These are phyloP conservation scores for Pachyrhizus erosus DNA, from an alignment of 306 rosid genomes.

Conservation along the genomic window DNA sequence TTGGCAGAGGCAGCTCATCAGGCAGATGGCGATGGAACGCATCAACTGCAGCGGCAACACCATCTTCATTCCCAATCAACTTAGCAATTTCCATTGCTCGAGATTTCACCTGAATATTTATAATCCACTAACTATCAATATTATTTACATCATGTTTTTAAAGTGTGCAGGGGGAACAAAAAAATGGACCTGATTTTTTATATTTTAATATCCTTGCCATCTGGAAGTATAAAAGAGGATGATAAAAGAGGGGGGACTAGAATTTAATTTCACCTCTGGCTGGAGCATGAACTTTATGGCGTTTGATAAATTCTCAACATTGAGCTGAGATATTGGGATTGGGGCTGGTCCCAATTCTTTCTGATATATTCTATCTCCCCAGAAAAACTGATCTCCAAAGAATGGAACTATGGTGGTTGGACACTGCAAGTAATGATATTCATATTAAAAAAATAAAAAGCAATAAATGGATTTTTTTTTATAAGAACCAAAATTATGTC, in stretches of 20 bases:
- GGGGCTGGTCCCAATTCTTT: constrained; percentile 88
- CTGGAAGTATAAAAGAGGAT: neutral
- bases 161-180: neutral
- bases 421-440: constrained; percentile 63
- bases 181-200: neutral
- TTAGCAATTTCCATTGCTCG: constrained; percentile 73
- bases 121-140: constrained; percentile 29
- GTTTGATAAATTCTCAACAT: constrained; percentile 64
- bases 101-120: constrained; percentile 68
- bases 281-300: constrained; percentile 93
- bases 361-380: constrained; percentile 87
- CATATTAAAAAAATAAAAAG: constrained; percentile 37
- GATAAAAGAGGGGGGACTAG: constrained; percentile 2
- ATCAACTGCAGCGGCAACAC: constrained; percentile 86
- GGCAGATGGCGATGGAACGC: constrained; percentile 94
- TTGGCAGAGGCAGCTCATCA: constrained; percentile 71
- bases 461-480: neutral
- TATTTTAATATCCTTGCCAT: constrained; percentile 4
- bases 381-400: constrained; percentile 98
- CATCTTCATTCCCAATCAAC: constrained; percentile 89
- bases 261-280: constrained; percentile 69
- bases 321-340: constrained; percentile 78
- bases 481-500: constrained; percentile 11
- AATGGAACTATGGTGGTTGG: constrained; percentile 95
- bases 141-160: neutral